Evolutionary conservation across 176 grass and related monocot genomes (phyloP).

Genomic region (Aegilops umbellulata): DNA sequence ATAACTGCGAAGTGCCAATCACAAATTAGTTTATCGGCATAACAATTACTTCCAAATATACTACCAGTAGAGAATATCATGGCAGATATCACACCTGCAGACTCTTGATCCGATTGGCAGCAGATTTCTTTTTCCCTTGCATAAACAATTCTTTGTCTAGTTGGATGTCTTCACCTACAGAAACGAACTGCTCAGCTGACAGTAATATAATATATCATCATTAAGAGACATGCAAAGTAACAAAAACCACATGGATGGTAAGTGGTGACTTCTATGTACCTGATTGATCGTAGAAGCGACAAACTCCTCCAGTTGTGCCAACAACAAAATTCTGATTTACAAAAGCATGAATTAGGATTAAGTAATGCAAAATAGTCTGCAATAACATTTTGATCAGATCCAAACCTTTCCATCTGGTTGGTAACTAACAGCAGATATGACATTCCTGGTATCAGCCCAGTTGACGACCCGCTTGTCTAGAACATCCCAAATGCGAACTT

Average conservation of each 20-base stretch:
- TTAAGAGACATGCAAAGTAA: not conserved
- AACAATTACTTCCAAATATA: not conserved
- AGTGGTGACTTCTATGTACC: slow-evolving; percentile 30
- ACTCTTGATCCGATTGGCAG: slow-evolving; percentile 57
- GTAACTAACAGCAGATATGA: slow-evolving; percentile 78
- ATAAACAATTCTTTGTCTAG: slow-evolving; percentile 58
- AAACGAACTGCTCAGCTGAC: not conserved
- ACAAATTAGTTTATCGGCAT: slow-evolving; percentile 21
- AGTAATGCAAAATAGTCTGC: not conserved
- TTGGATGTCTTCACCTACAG: slow-evolving; percentile 58
- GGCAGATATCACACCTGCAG: slow-evolving; percentile 56
- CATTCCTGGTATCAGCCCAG: slow-evolving; percentile 78
- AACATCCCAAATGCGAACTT: slow-evolving; percentile 84
- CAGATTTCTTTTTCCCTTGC: slow-evolving; percentile 63
- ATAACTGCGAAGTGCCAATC: slow-evolving; percentile 37
- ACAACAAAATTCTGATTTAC: slow-evolving; percentile 78
- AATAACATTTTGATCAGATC: slow-evolving; percentile 15
- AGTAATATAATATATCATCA: not conserved
- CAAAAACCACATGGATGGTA: not conserved
- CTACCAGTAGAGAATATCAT: not conserved
- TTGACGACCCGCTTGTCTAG: slow-evolving; percentile 73
- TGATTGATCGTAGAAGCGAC: slow-evolving; percentile 71
- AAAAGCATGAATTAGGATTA: slow-evolving; percentile 9
- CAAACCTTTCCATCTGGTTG: slow-evolving; percentile 81
- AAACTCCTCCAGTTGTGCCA: slow-evolving; percentile 66